A percentile compares a stretch with the other conserved stretches of the same genome.
Evolutionary conservation across 768 basidiomycete genomes (phyloP).

Genomic region (Xanthoconium purpureum): DNA sequence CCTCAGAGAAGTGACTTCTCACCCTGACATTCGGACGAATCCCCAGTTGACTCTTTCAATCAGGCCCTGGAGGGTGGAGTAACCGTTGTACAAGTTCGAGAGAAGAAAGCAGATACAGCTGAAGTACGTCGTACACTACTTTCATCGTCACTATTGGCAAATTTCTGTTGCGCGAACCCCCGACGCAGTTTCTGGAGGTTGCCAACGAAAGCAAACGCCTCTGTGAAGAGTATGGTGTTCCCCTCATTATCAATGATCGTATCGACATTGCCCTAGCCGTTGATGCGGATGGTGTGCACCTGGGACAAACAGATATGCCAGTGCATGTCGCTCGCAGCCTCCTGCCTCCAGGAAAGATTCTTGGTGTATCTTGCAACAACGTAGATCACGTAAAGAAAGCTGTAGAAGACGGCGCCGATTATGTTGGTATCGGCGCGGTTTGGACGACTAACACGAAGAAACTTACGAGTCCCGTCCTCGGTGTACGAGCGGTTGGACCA

Average conservation of each 20-base stretch:
- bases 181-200: conserved; percentile 67
- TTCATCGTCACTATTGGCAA: neutral
- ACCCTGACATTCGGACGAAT: neutral
- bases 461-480: conserved; percentile 59
- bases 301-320: conserved; percentile 88
- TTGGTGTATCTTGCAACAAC: conserved; percentile 80
- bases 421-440: conserved; percentile 84
- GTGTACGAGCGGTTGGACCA: conserved; percentile 67
- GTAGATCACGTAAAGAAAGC: conserved; percentile 62
- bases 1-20: conserved; percentile 61
- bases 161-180: neutral
- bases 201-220: conserved; percentile 66
- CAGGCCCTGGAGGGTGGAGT: conserved; percentile 85
- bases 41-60: neutral
- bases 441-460: conserved; percentile 81
- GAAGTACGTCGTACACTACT: conserved; percentile 51
- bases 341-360: conserved; percentile 64
- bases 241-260: conserved; percentile 84
- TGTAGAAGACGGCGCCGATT: conserved; percentile 66
- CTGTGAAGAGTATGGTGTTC: conserved; percentile 74
- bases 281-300: conserved; percentile 75
- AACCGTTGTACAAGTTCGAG: conserved; percentile 85
- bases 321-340: conserved; percentile 60
- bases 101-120: conserved; percentile 77
- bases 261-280: conserved; percentile 84